These are phyloP conservation scores for Leccinellum luteum DNA, from an alignment of 768 basidiomycete genomes.

Conservation along the genomic window DNA sequence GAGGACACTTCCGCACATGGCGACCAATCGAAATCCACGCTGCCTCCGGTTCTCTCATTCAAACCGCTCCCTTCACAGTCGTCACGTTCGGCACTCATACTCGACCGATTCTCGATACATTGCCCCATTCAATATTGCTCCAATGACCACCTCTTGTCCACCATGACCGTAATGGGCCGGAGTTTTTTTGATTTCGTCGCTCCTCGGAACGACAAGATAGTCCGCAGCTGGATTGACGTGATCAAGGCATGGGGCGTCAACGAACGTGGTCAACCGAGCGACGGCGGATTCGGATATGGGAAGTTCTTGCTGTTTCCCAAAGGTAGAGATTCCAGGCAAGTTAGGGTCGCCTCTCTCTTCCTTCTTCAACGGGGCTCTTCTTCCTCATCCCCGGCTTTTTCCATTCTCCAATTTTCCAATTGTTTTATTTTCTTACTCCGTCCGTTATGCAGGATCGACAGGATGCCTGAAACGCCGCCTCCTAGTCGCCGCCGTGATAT, in stretches of 20 bases:
- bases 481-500: slow-evolving; percentile 32
- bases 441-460: slow-evolving; percentile 21
- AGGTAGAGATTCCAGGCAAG: slow-evolving; percentile 60
- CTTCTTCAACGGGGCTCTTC: not conserved
- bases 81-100: slow-evolving; percentile 74
- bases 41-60: slow-evolving; percentile 43
- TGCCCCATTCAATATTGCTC: slow-evolving; percentile 71
- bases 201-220: slow-evolving; percentile 58
- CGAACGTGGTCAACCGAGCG: slow-evolving; percentile 77
- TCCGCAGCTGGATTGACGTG: slow-evolving; percentile 71
- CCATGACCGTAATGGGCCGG: slow-evolving; percentile 57
- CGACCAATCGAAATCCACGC: slow-evolving; percentile 2
- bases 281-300: slow-evolving; percentile 83
- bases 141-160: slow-evolving; percentile 64
- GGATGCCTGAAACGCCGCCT: slow-evolving; percentile 24
- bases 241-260: slow-evolving; percentile 86
- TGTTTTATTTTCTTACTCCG: slow-evolving; percentile 1
- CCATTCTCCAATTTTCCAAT: not conserved
- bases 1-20: slow-evolving; percentile 8
- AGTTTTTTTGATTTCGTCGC: slow-evolving; percentile 77
- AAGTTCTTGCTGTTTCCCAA: slow-evolving; percentile 55
- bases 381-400: not conserved
- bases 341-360: not conserved
- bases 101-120: slow-evolving; percentile 68
- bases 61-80: slow-evolving; percentile 68